phyloP scores from a whole-genome alignment of 129 eudicot species.

The Ambrosia artemisiifolia region DNA sequence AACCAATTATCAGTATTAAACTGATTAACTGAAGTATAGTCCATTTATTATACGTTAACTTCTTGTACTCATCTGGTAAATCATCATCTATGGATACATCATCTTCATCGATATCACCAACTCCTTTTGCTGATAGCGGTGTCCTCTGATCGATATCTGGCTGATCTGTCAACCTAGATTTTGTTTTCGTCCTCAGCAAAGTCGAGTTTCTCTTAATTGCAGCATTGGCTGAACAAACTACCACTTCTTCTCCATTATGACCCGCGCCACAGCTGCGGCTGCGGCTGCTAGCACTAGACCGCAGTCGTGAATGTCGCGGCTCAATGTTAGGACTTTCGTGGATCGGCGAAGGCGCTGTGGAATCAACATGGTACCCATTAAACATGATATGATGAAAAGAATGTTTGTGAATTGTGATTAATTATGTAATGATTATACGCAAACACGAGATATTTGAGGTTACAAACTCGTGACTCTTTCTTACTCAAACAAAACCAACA shows the following conservation, averaged over 20 bases:
- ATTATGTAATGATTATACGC: no score
- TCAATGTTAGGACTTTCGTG: not conserved
- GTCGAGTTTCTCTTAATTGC: conserved; percentile 42
- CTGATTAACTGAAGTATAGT: conserved; percentile 50
- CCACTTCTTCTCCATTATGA: conserved; percentile 31
- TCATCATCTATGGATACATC: conserved; percentile 48
- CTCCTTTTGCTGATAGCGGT: conserved; percentile 41
- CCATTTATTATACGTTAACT: conserved; percentile 46
- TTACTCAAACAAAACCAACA: no score
- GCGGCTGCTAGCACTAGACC: conserved; percentile 36
- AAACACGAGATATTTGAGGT: no score
- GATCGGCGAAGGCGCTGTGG: not conserved
- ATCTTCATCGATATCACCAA: conserved; percentile 41
- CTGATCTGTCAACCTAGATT: conserved; percentile 63
- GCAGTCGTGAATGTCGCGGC: conserved; percentile 19
- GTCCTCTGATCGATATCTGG: conserved; percentile 35
- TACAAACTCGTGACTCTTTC: no score
- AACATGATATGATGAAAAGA: no score
- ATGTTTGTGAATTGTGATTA: no score
- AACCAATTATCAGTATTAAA: conserved; percentile 37
- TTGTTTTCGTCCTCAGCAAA: conserved; percentile 45
- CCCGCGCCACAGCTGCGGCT: conserved; percentile 8
- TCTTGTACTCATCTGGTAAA: conserved; percentile 67
- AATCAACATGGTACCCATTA: no score
- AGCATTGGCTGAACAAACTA: conserved; percentile 43